These are phyloP conservation scores for Cyberlindnera americana DNA, from an alignment of 805 yeast genomes.

Conservation along the genomic window DNA sequence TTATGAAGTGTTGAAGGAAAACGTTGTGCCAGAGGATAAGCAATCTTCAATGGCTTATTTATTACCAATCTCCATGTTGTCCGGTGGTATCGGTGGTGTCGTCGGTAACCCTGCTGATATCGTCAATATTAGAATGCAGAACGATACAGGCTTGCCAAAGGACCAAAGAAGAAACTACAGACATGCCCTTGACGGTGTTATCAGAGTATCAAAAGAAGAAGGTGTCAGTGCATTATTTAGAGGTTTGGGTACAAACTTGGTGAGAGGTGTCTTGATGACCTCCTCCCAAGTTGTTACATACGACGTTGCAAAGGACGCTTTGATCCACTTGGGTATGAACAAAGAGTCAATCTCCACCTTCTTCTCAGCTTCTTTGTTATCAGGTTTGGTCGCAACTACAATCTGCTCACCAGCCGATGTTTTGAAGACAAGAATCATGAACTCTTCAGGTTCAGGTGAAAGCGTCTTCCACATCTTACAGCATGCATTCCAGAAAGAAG, in stretches of 20 bases:
- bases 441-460: conserved; percentile 40
- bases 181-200: conserved; percentile 75
- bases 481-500: conserved; percentile 62
- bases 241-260: conserved; percentile 74
- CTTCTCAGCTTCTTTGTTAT: conserved; percentile 71
- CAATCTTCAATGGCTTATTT: conserved; percentile 56
- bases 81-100: conserved; percentile 81
- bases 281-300: conserved; percentile 89
- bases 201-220: conserved; percentile 57
- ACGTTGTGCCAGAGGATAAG: conserved; percentile 37
- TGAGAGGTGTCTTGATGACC: conserved; percentile 83
- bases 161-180: conserved; percentile 68
- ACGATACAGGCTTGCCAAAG: conserved; percentile 66
- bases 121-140: conserved; percentile 87
- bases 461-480: conserved; percentile 49
- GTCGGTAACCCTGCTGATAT: conserved; percentile 89
- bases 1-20: conserved; percentile 73
- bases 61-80: conserved; percentile 77
- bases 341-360: conserved; percentile 66
- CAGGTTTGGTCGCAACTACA: conserved; percentile 87
- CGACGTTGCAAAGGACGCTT: conserved; percentile 62
- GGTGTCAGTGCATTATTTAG: conserved; percentile 57
- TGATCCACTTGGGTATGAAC: conserved; percentile 54
- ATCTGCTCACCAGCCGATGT: conserved; percentile 93
- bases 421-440: conserved; percentile 84